Evolutionary conservation across 371 early-diverging fungal species (phyloP).

Genomic region (Amoeboaphelidium occidentale): DNA sequence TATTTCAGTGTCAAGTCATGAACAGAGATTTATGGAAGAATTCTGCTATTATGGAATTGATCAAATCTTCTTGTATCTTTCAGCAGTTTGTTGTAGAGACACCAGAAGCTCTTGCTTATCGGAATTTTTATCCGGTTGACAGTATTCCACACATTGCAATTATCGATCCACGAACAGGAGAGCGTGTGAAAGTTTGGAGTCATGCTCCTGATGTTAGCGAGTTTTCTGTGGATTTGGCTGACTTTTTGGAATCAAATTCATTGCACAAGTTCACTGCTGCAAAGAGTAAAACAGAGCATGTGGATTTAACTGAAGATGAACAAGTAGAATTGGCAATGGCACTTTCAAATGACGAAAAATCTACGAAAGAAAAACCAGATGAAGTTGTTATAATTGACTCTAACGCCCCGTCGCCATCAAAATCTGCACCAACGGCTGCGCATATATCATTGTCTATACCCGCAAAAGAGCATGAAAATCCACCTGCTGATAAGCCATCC

Average conservation of each 20-base stretch:
- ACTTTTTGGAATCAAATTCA: conserved; percentile 16
- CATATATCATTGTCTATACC: background rate
- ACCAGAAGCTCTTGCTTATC: conserved; percentile 41
- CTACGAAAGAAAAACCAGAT: background rate
- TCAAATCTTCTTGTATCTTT: conserved; percentile 56
- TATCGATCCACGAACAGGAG: conserved; percentile 72
- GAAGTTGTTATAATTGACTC: background rate
- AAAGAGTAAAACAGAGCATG: conserved; percentile 10
- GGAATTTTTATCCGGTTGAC: conserved; percentile 37
- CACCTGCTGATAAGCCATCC: background rate
- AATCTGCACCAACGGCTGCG: background rate
- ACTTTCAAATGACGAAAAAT: conserved; percentile 13
- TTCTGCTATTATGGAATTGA: conserved; percentile 36
- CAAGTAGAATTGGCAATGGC: conserved; percentile 54
- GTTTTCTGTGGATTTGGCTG: conserved; percentile 5
- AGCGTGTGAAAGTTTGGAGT: conserved; percentile 3
- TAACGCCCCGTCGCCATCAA: background rate
- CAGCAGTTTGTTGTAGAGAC: conserved; percentile 29
- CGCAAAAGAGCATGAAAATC: background rate
- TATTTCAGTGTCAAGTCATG: conserved; percentile 62
- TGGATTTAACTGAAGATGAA: conserved; percentile 75
- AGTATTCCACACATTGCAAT: conserved; percentile 58
- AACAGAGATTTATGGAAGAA: conserved; percentile 84
- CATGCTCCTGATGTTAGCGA: background rate
- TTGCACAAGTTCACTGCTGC: conserved; percentile 5